Conservation (phyloP, 2,329 filamentous ascomycete species). For the Diaporthe capsici region DNA sequence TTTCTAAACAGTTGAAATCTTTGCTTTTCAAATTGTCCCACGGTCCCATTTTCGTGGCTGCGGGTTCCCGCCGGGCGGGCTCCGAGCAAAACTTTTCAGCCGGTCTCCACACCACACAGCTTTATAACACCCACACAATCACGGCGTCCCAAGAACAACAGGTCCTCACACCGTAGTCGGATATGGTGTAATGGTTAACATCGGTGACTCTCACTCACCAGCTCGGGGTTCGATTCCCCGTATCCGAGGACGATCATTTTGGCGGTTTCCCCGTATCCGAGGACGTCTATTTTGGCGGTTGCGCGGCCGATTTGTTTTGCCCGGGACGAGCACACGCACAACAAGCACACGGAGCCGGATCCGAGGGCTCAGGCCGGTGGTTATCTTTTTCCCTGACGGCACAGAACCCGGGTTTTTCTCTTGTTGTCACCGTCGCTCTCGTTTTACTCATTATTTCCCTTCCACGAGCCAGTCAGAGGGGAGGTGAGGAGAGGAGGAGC, state of each 20-base stretch:
- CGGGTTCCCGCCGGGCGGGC: slow-evolving; percentile 12
- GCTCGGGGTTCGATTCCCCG: slow-evolving; percentile 37
- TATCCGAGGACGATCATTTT: slow-evolving; percentile 20
- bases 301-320: background rate
- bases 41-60: background rate
- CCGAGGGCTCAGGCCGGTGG: background rate
- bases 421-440: too few species aligned
- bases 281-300: background rate
- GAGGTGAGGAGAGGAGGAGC: too few species aligned
- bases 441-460: too few species aligned
- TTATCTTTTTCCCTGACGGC: background rate
- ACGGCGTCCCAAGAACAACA: background rate
- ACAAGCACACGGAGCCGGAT: background rate
- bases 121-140: background rate
- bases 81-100: slow-evolving; percentile 23
- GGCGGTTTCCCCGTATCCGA: slow-evolving; percentile 31
- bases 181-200: slow-evolving; percentile 36
- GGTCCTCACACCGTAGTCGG: slow-evolving; percentile 34
- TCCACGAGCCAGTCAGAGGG: too few species aligned
- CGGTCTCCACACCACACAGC: slow-evolving; percentile 13
- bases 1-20: background rate
- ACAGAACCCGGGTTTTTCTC: too few species aligned
- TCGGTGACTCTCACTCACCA: slow-evolving; percentile 37
- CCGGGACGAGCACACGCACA: background rate
- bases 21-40: background rate